Base-by-base conservation (phyloP, 2,329 filamentous ascomycete species). In the Exophiala dermatitidis region DNA sequence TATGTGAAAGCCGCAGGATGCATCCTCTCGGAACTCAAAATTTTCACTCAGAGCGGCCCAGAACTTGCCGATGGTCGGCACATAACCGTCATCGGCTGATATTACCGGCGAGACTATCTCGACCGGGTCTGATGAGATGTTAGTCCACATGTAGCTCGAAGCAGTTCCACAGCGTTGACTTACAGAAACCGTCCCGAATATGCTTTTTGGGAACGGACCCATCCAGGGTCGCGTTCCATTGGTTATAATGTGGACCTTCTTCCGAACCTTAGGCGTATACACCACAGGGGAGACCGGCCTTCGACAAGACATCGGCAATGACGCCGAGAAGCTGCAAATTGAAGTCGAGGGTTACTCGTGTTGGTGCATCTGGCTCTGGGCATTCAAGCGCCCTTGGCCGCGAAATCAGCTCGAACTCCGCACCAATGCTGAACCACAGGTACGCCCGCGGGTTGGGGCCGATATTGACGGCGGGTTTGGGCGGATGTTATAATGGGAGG, bases 41-140 rank as follows among this genome's bases (percentile, higher is more conserved):
- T 38, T 5, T 10, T 28, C n/a, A 12, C 37, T 28, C n/a, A 48
- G 34, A 29, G 46, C 34, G 28, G 33, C 34, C 46, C 46, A 48
- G 32, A 48, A 48, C 45, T 38, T 48, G 30, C 42, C 28, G 47
- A 49, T 49, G 34, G 34, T 40, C 30, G 36, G 36, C 34, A 49
- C 34, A 34, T 42, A 42, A 19, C 19, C 19, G 19, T 19, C 19
- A 19, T 19, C 19, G 19, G 19, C 19, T 19, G 19, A 19, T 19
- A 19, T 19, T 19, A 19, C 19, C 19, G 19, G 19, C 19, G 19
- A 19, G 19, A 19, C 19, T 19, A 19, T 19, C 19, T 19, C 19
- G 19, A 19, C 19, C 19, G 19, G 19, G 19, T 19, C 19, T 19
- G 19, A 19, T 19, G 19, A 19, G 19, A 19, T 19, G 19, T 19